Conservation (phyloP, 2,329 filamentous ascomycete genomes). For the Diaporthe velutina region DNA sequence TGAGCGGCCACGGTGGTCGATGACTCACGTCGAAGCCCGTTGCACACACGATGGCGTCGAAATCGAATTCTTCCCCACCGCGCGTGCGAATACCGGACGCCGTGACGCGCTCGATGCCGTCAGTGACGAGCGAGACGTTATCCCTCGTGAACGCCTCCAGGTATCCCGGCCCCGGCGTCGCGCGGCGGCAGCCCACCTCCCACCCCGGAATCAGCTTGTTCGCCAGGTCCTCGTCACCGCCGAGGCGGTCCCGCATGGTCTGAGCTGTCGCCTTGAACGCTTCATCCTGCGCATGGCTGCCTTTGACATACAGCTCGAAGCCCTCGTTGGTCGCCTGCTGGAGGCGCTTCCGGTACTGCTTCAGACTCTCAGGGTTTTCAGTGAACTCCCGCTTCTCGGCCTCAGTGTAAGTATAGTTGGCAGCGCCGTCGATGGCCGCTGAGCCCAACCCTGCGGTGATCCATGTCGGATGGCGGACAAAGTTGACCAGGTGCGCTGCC, state of each 20-base stretch:
- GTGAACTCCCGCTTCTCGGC: constrained; percentile 38
- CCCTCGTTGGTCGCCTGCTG: constrained; percentile 40
- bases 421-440: constrained; percentile 22
- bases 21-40: constrained; percentile 73
- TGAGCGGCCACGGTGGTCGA: constrained; percentile 69
- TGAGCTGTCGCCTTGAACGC: constrained; percentile 18
- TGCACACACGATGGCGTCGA: constrained; percentile 74
- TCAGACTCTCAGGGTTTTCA: constrained; percentile 37
- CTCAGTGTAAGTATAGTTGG: constrained; percentile 25
- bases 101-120: constrained; percentile 60
- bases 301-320: constrained; percentile 39
- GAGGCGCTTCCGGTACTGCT: constrained; percentile 40
- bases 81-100: constrained; percentile 66
- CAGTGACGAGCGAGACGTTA: constrained; percentile 13
- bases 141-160: constrained; percentile 66
- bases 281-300: constrained; percentile 37
- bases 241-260: constrained; percentile 40
- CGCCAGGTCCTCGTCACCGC: constrained; percentile 35
- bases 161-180: constrained; percentile 74
- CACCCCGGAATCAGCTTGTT: constrained; percentile 68
- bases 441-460: constrained; percentile 32
- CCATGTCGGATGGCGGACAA: constrained; percentile 73
- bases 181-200: constrained; percentile 70
- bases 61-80: constrained; percentile 65
- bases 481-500: constrained; percentile 67